Conservation (phyloP, 129 eudicot genomes). For the Centrapalus pauciflorus region DNA sequence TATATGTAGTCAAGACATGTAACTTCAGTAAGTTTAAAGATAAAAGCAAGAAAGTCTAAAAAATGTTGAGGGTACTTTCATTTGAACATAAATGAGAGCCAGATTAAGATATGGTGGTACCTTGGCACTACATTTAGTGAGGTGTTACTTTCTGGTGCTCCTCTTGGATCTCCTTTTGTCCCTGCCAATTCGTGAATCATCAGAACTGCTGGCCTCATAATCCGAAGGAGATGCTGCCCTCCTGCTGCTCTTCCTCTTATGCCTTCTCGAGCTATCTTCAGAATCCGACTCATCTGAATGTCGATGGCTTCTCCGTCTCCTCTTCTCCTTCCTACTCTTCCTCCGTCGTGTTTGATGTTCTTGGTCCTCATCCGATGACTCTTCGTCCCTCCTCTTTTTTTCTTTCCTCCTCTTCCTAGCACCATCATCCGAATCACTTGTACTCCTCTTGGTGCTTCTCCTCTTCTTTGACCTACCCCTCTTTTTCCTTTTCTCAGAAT, state of each 20-base stretch:
- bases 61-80: too few species aligned
- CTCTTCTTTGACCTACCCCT: conserved; percentile 65
- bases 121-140: too few species aligned
- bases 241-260: conserved; percentile 51
- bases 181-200: conserved; percentile 68
- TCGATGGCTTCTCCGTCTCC: conserved; percentile 64
- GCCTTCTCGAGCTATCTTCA: conserved; percentile 40
- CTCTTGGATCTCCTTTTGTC: conserved; percentile 52
- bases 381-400: conserved; percentile 55
- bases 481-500: conserved; percentile 35
- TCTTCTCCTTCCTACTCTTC: conserved; percentile 75
- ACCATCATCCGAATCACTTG: conserved; percentile 43
- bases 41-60: too few species aligned
- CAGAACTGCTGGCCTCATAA: conserved; percentile 55
- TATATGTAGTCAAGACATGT: too few species aligned
- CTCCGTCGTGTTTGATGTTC: conserved; percentile 40
- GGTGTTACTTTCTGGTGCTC: conserved; percentile 57
- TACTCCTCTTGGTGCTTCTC: conserved; percentile 41
- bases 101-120: too few species aligned
- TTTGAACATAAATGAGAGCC: too few species aligned
- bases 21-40: too few species aligned
- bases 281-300: conserved; percentile 52
- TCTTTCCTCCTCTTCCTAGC: conserved; percentile 49
- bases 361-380: conserved; percentile 69
- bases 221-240: conserved; percentile 42